A percentile compares a stretch with the other conserved stretches of the same genome.
Conservation (phyloP, 2,329 filamentous ascomycete species). For the Paracorniculantispora psalliotae region DNA sequence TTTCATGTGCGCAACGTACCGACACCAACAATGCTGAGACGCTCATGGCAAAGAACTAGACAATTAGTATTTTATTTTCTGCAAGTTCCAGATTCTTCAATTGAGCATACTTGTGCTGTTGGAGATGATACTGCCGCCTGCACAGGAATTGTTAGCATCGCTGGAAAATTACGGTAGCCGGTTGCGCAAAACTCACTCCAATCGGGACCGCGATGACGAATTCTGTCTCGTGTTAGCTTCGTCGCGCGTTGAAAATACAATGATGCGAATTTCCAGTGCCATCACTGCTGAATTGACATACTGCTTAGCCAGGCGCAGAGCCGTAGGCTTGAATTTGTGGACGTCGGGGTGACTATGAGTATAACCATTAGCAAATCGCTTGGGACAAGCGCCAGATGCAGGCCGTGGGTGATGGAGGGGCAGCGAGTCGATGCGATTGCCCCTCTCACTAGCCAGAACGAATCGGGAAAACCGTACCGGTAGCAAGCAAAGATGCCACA, state of each 20-base stretch:
- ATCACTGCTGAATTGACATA: conserved; percentile 45
- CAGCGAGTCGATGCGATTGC: conserved; percentile 23
- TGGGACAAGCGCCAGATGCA: not conserved
- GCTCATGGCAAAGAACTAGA: conserved; percentile 90
- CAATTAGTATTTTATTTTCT: conserved; percentile 23
- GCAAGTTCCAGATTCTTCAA: conserved; percentile 11
- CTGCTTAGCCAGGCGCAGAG: conserved; percentile 90
- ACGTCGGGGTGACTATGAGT: conserved; percentile 75
- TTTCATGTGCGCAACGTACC: conserved; percentile 50
- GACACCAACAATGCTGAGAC: conserved; percentile 94
- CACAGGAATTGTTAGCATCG: conserved; percentile 25
- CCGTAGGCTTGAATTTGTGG: conserved; percentile 91
- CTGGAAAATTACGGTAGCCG: conserved; percentile 13
- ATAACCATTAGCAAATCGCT: conserved; percentile 21
- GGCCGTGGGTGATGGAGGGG: conserved; percentile 6
- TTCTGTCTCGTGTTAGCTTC: conserved; percentile 42
- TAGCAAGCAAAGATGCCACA: conserved; percentile 98
- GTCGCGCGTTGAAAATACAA: not conserved
- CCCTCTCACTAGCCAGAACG: conserved; percentile 26
- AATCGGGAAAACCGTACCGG: conserved; percentile 50
- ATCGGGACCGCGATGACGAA: conserved; percentile 95
- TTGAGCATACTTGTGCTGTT: conserved; percentile 79
- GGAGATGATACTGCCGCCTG: conserved; percentile 81
- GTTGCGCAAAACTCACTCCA: conserved; percentile 69
- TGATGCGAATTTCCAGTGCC: not conserved